Conservation (phyloP, 2,329 filamentous ascomycete genomes). For the Chalara sp. region DNA sequence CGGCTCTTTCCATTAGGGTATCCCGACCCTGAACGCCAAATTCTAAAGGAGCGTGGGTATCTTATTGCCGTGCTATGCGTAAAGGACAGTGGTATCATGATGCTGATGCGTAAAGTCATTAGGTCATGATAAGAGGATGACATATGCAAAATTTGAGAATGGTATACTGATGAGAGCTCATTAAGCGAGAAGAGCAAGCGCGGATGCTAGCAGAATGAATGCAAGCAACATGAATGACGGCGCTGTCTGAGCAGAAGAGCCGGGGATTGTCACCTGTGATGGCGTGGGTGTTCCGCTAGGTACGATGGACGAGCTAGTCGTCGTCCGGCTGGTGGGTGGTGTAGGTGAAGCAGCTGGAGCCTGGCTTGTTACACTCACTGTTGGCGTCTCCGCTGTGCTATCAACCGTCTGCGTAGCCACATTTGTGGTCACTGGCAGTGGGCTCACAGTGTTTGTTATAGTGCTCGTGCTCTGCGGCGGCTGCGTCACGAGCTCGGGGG, state of each 20-base stretch:
- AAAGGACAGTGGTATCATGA: neutral
- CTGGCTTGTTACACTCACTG: too few relatives aligned
- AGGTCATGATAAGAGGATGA: neutral
- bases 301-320: too few relatives aligned
- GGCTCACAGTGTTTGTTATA: neutral
- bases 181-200: neutral
- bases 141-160: neutral
- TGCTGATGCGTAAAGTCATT: neutral
- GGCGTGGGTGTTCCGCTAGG: too few relatives aligned
- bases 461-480: constrained; percentile 1
- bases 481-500: constrained; percentile 7
- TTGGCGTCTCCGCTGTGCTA: too few relatives aligned
- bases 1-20: too few relatives aligned
- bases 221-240: neutral
- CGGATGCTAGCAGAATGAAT: neutral
- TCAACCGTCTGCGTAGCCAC: too few relatives aligned
- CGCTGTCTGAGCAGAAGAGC: too few relatives aligned
- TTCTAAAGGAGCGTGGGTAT: neutral
- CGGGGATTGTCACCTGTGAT: too few relatives aligned
- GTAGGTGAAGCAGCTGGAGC: too few relatives aligned
- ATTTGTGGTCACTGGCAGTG: neutral
- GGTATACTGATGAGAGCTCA: neutral
- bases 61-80: neutral
- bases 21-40: neutral
- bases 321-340: too few relatives aligned